Evolutionary conservation across 208 protist genomes (phyloP).

Genomic region (Wallacemonas sp.): DNA sequence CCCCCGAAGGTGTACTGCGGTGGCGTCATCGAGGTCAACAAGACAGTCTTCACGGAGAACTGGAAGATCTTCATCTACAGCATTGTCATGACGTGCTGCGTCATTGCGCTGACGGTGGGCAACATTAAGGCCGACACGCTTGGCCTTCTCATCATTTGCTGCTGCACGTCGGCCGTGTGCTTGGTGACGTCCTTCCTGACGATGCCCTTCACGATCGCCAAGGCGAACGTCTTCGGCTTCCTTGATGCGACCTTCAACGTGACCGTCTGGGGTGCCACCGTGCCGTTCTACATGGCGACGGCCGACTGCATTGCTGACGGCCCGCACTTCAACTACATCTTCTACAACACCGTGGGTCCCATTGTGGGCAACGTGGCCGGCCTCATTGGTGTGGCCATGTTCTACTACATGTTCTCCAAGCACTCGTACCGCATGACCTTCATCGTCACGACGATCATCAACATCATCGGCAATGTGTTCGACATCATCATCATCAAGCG

Average conservation of each 20-base stretch:
- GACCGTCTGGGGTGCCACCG: constrained; percentile 31
- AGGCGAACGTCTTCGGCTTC: constrained; percentile 41
- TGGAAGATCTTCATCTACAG: constrained; percentile 32
- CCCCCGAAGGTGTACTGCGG: constrained; percentile 6
- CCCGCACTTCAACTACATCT: constrained; percentile 43
- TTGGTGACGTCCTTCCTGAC: constrained; percentile 27
- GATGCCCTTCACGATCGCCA: constrained; percentile 36
- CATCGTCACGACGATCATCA: constrained; percentile 36
- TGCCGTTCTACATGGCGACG: constrained; percentile 34
- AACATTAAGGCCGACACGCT: constrained; percentile 22
- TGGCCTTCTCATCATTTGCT: constrained; percentile 14
- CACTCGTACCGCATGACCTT: constrained; percentile 42
- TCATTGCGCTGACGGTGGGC: constrained; percentile 24
- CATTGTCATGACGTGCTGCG: constrained; percentile 26
- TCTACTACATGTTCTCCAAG: constrained; percentile 39
- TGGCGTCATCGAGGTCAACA: constrained; percentile 37
- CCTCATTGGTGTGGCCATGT: constrained; percentile 39
- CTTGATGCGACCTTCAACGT: constrained; percentile 35
- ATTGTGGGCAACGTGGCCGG: constrained; percentile 30
- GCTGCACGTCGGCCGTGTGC: constrained; percentile 11
- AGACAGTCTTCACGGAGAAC: constrained; percentile 27
- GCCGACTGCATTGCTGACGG: constrained; percentile 33
- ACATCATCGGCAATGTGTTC: constrained; percentile 38
- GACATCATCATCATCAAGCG: constrained; percentile 54
- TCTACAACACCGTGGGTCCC: constrained; percentile 34